Percentiles rank a stretch among this genome's conserved stretches.
phyloP scores from a whole-genome alignment of 805 yeast species.

The Saturnispora sanitii region DNA sequence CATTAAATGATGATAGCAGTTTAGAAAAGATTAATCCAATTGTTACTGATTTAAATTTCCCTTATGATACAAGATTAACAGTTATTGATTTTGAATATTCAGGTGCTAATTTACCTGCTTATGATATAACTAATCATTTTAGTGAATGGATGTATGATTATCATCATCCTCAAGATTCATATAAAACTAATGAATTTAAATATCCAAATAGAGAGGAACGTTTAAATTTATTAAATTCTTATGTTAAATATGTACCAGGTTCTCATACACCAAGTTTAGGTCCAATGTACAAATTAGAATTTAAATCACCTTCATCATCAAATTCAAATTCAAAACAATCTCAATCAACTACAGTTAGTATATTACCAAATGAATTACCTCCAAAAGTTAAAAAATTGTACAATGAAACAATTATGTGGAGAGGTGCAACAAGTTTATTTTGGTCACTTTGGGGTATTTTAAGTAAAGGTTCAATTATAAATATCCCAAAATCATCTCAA shows the following conservation, averaged over 20 bases:
- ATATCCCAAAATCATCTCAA: neutral
- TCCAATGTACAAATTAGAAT: constrained; percentile 12
- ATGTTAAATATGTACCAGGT: constrained; percentile 50
- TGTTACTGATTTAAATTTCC: constrained; percentile 23
- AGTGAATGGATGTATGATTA: constrained; percentile 97
- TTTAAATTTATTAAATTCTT: constrained; percentile 63
- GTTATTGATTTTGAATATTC: constrained; percentile 96
- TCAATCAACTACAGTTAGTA: constrained; percentile 24
- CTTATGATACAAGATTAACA: constrained; percentile 57
- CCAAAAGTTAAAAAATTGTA: constrained; percentile 39
- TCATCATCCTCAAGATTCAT: constrained; percentile 46
- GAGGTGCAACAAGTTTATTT: constrained; percentile 64
- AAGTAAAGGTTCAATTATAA: constrained; percentile 19
- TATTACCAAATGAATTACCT: constrained; percentile 27
- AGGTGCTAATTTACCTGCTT: constrained; percentile 83
- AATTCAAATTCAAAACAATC: constrained; percentile 10
- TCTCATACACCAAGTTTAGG: constrained; percentile 20
- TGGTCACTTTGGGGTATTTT: constrained; percentile 94
- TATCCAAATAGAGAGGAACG: constrained; percentile 68
- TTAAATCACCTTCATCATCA: constrained; percentile 15
- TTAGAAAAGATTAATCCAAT: constrained; percentile 18
- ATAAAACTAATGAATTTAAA: constrained; percentile 41
- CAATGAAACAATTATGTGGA: constrained; percentile 66
- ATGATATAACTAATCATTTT: constrained; percentile 87
- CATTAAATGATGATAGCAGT: constrained; percentile 12